Evolutionary conservation across 83 land plant genomes (phyloP).

Genomic region (Picea mariana): DNA sequence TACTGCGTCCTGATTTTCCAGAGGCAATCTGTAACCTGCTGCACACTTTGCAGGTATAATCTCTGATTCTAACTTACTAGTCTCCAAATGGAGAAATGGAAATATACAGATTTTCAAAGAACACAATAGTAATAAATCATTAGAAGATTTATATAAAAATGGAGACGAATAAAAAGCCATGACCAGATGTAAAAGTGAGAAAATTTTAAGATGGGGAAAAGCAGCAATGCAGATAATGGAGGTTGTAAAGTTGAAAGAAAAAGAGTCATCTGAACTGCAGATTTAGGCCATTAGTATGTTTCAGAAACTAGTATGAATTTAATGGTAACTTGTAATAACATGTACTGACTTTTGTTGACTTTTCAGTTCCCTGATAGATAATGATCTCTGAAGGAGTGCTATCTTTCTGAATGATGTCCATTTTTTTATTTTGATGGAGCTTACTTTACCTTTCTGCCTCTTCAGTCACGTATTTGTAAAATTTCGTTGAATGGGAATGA

Average conservation of each 20-base stretch:
- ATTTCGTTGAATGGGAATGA: not conserved
- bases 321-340: not conserved
- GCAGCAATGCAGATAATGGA: not conserved
- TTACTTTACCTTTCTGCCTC: not conserved
- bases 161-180: not conserved
- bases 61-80: too few species aligned
- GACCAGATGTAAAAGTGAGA: not conserved
- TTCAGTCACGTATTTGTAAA: not conserved
- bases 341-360: not conserved
- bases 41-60: conserved; percentile 92
- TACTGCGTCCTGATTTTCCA: conserved; percentile 90
- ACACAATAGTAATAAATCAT: not conserved
- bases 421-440: not conserved
- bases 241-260: not conserved
- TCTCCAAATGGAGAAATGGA: not conserved
- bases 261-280: not conserved
- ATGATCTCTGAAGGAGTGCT: not conserved
- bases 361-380: not conserved
- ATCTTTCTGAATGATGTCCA: not conserved
- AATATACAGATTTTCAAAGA: not conserved
- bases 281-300: not conserved
- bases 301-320: not conserved
- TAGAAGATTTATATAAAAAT: not conserved
- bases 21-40: conserved; percentile 98
- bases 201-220: not conserved